A percentile compares a stretch with the other conserved stretches of the same genome.
These are phyloP conservation scores for Colletotrichum shisoi DNA, from an alignment of 2,329 filamentous ascomycete genomes.

Conservation along the genomic window DNA sequence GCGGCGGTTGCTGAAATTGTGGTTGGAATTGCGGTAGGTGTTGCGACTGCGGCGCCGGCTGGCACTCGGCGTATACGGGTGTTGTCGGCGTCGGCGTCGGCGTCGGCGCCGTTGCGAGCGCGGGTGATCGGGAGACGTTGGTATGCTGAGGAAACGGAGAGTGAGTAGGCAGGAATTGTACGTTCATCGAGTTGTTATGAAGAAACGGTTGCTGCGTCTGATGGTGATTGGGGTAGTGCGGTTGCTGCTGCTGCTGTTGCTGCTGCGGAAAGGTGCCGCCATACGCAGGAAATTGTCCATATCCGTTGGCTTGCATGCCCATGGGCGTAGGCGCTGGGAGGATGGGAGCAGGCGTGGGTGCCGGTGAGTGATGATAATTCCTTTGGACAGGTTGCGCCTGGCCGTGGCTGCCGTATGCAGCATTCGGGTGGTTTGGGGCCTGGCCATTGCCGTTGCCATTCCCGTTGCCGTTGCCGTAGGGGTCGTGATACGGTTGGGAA, in stretches of 20 bases:
- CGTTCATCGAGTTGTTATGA: constrained; percentile 31
- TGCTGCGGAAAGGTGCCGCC: constrained; percentile 43
- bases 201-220: constrained; percentile 29
- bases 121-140: constrained; percentile 26
- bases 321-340: constrained; percentile 43
- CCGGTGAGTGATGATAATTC: constrained; percentile 43
- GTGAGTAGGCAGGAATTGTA: constrained; percentile 29
- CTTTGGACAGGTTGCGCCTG: constrained; percentile 45
- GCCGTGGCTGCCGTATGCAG: constrained; percentile 36
- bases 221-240: constrained; percentile 17
- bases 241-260: constrained; percentile 40
- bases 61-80: constrained; percentile 29
- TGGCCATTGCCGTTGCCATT: constrained; percentile 30
- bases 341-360: constrained; percentile 43
- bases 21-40: constrained; percentile 36
- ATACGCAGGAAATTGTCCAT: constrained; percentile 39
- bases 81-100: constrained; percentile 1
- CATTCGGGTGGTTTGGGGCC: constrained; percentile 39
- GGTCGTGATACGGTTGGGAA: constrained; percentile 31
- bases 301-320: constrained; percentile 38
- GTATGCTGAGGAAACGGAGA: constrained; percentile 26
- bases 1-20: constrained; percentile 32
- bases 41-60: constrained; percentile 34
- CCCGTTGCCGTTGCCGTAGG: constrained; percentile 39
- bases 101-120: constrained; percentile 30